Evolutionary conservation across 768 basidiomycete species (phyloP).

Genomic region (Artomyces pyxidatus): DNA sequence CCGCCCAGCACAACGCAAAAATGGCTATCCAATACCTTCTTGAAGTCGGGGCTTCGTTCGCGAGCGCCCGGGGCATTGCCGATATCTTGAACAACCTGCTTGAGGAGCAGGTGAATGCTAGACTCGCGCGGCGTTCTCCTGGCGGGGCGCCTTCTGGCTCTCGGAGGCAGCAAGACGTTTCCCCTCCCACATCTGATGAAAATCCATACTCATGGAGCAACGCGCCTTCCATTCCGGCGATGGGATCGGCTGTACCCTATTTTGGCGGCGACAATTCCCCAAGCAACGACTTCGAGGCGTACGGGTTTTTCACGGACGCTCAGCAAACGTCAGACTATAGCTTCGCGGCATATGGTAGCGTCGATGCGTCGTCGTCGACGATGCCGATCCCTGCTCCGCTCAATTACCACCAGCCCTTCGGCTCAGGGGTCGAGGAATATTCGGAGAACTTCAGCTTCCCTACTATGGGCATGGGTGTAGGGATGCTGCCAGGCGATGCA

Average conservation of each 20-base stretch:
- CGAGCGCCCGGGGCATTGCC: slow-evolving; percentile 9
- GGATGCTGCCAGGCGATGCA: background rate
- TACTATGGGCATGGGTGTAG: slow-evolving; percentile 1
- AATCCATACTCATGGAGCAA: too few relatives aligned
- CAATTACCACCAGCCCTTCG: slow-evolving; percentile 10
- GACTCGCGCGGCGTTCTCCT: slow-evolving; percentile 14
- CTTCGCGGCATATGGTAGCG: background rate
- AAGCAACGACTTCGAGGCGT: background rate
- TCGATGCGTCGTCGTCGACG: background rate
- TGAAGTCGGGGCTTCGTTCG: slow-evolving; percentile 13
- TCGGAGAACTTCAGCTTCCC: background rate
- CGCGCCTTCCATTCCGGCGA: too few relatives aligned
- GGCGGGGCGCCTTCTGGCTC: background rate
- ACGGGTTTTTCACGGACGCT: background rate
- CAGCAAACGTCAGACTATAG: background rate
- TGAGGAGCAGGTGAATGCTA: slow-evolving; percentile 7
- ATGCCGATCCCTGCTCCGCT: slow-evolving; percentile 2
- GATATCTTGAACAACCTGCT: slow-evolving; percentile 13
- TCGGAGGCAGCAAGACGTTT: too few relatives aligned
- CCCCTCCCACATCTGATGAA: too few relatives aligned
- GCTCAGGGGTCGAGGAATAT: slow-evolving; percentile 6
- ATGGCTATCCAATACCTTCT: slow-evolving; percentile 9
- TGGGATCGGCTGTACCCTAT: too few relatives aligned
- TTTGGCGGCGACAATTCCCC: too few relatives aligned
- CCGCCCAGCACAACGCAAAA: slow-evolving; percentile 4